Conservation (phyloP, 2,329 filamentous ascomycete genomes). For the Colletotrichum eremochloae region DNA sequence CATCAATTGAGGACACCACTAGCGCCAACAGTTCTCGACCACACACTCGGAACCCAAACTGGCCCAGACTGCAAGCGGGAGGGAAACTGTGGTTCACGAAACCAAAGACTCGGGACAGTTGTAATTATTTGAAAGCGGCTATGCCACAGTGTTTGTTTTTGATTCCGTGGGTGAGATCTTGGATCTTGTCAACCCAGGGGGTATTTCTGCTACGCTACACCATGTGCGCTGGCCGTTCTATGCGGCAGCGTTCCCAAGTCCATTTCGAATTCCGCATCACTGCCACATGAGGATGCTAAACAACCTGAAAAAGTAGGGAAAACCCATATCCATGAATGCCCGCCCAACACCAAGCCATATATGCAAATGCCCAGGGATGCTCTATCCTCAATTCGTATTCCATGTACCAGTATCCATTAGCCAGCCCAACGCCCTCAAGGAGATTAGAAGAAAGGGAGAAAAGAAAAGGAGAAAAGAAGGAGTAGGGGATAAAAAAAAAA, state of each 20-base stretch:
- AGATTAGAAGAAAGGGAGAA: neutral
- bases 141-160: constrained; percentile 7
- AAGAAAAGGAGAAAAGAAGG: neutral
- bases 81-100: constrained; percentile 19
- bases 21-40: constrained; percentile 35
- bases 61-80: constrained; percentile 26
- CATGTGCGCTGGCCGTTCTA: constrained; percentile 20
- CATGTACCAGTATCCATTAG: constrained; percentile 38
- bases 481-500: neutral
- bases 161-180: constrained; percentile 5
- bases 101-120: neutral
- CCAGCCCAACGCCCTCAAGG: constrained; percentile 40
- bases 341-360: constrained; percentile 39
- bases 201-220: constrained; percentile 29
- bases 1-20: neutral
- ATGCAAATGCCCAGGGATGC: constrained; percentile 42
- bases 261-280: constrained; percentile 21
- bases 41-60: neutral
- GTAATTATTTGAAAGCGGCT: constrained; percentile 26
- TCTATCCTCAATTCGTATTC: constrained; percentile 38
- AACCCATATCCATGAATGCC: constrained; percentile 32
- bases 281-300: constrained; percentile 23
- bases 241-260: constrained; percentile 5
- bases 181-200: constrained; percentile 4
- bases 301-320: constrained; percentile 1